phyloP scores from a whole-genome alignment of 495 filamentous ascomycete species.

The Xanthoparmelia taractica region DNA sequence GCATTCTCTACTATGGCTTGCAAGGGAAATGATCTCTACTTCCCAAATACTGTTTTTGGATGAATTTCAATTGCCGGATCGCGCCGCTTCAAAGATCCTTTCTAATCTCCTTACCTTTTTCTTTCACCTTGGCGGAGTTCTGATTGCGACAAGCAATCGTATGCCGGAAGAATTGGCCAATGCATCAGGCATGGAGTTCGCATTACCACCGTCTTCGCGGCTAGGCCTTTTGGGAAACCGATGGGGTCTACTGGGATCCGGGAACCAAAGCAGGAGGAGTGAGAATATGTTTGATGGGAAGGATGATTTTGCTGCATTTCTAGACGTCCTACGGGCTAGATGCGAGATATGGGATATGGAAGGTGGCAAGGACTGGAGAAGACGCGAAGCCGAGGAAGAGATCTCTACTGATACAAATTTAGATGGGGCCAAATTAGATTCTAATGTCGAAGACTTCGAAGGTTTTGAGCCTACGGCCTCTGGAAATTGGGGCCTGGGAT shows the following conservation, averaged over 20 bases:
- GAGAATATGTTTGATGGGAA: conserved; percentile 40
- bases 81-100: conserved; percentile 59
- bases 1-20: conserved; percentile 57
- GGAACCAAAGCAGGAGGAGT: conserved; percentile 30
- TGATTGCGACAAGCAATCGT: conserved; percentile 64
- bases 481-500: conserved; percentile 22
- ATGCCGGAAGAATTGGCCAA: conserved; percentile 68
- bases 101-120: conserved; percentile 64
- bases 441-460: conserved; percentile 11
- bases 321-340: conserved; percentile 58
- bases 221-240: conserved; percentile 43
- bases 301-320: conserved; percentile 58
- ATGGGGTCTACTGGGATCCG: conserved; percentile 34
- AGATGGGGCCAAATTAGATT: neutral
- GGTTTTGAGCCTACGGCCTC: conserved; percentile 18
- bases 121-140: conserved; percentile 64
- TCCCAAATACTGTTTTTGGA: conserved; percentile 66
- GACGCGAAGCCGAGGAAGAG: conserved; percentile 37
- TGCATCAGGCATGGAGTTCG: conserved; percentile 53
- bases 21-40: conserved; percentile 56
- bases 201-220: conserved; percentile 37
- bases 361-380: conserved; percentile 56
- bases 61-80: conserved; percentile 67
- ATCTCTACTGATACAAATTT: conserved; percentile 6
- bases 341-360: conserved; percentile 70